phyloP scores from a whole-genome alignment of 2,329 filamentous ascomycete species.

The Fusarium cicatricum region DNA sequence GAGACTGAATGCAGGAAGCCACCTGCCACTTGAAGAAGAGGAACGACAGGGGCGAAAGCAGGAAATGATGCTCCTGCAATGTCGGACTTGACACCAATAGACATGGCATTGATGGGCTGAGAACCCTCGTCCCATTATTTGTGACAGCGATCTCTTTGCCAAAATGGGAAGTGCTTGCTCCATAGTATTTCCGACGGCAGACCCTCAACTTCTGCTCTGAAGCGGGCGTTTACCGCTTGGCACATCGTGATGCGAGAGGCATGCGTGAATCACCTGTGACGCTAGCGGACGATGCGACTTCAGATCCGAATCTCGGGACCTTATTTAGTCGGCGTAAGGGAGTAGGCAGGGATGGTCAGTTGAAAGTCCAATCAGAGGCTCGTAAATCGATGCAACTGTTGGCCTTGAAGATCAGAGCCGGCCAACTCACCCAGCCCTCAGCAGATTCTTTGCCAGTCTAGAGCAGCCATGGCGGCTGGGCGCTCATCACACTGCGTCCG shows the following conservation, averaged over 20 bases:
- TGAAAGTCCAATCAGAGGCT: slow-evolving; percentile 14
- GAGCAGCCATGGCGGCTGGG: neutral
- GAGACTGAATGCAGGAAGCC: neutral
- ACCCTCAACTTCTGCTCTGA: neutral
- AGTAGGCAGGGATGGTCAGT: neutral
- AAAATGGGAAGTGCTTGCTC: neutral
- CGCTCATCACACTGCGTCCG: slow-evolving; percentile 2
- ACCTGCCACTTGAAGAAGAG: neutral
- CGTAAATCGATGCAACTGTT: neutral
- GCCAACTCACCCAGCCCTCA: slow-evolving; percentile 15
- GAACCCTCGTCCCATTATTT: neutral
- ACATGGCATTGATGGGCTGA: neutral
- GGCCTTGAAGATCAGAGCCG: slow-evolving; percentile 8
- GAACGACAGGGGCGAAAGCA: slow-evolving; percentile 2
- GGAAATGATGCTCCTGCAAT: slow-evolving; percentile 10
- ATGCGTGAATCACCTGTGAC: slow-evolving; percentile 11
- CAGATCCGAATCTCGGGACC: slow-evolving; percentile 19
- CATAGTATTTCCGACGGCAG: neutral
- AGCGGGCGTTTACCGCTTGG: neutral
- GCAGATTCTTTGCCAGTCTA: neutral
- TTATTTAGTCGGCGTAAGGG: neutral
- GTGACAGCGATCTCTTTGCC: neutral
- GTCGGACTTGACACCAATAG: neutral
- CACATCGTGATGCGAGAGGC: neutral
- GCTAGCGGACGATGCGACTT: slow-evolving; percentile 16